Percentiles rank a stretch among this genome's conserved stretches.
phyloP scores from a whole-genome alignment of 192 early-diverging fungal genomes.

The Umbelopsis isabellina region DNA sequence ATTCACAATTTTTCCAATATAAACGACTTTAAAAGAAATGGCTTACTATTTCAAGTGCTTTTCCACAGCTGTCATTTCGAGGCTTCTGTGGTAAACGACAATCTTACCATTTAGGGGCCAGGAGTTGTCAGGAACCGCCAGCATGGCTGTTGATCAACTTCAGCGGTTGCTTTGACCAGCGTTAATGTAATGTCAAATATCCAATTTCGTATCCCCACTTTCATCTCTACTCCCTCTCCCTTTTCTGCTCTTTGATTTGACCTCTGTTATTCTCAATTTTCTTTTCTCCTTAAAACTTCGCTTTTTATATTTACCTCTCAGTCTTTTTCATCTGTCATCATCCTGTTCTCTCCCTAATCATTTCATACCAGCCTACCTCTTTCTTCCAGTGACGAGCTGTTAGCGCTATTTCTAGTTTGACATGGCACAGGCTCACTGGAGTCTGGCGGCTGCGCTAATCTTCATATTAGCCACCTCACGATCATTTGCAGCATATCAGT shows the following conservation, averaged over 20 bases:
- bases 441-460: background rate
- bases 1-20: too few relatives aligned
- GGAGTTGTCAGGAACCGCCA: too few relatives aligned
- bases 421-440: slow-evolving; percentile 19
- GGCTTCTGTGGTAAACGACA: too few relatives aligned
- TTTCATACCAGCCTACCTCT: background rate
- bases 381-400: background rate
- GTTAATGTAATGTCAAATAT: background rate
- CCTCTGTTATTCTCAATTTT: background rate
- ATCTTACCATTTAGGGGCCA: too few relatives aligned
- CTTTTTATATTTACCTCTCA: background rate
- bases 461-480: background rate
- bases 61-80: too few relatives aligned
- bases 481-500: slow-evolving; percentile 3
- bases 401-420: slow-evolving; percentile 9
- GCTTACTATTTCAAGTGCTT: too few relatives aligned
- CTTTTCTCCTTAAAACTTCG: background rate
- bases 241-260: background rate
- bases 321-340: background rate
- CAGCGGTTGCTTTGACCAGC: background rate
- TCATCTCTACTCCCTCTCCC: background rate
- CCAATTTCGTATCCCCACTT: background rate
- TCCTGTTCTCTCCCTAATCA: background rate
- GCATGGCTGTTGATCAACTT: slow-evolving; percentile 11
- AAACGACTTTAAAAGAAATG: too few relatives aligned